phyloP scores from a whole-genome alignment of 106 monocot genomes.

The Amphibolis antarctica region DNA sequence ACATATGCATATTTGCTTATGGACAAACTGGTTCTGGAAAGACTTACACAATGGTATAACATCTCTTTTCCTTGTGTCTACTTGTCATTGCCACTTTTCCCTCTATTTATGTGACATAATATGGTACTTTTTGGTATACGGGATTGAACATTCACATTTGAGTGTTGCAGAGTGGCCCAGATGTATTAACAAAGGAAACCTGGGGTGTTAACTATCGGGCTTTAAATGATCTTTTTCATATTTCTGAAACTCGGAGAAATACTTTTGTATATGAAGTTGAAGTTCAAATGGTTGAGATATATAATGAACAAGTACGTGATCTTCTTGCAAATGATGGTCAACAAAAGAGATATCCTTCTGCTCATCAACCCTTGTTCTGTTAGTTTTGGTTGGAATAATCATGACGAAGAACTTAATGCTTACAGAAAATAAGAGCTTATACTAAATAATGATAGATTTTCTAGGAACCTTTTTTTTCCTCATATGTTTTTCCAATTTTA shows the following conservation, averaged over 20 bases:
- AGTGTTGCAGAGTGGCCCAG: slow-evolving; percentile 42
- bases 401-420: too few species aligned
- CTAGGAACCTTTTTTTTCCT: too few species aligned
- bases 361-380: neutral
- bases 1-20: slow-evolving; percentile 79
- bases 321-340: slow-evolving; percentile 46
- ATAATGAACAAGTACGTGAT: slow-evolving; percentile 77
- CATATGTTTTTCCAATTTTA: too few species aligned
- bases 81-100: neutral
- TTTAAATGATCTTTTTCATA: slow-evolving; percentile 65
- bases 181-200: slow-evolving; percentile 34
- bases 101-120: neutral
- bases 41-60: slow-evolving; percentile 73
- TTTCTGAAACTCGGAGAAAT: slow-evolving; percentile 35
- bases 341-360: slow-evolving; percentile 75
- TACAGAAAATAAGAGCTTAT: too few species aligned
- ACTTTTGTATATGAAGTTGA: slow-evolving; percentile 42
- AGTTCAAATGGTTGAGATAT: slow-evolving; percentile 85
- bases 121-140: neutral
- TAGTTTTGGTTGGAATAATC: neutral
- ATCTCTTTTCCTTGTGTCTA: neutral
- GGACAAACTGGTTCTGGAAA: slow-evolving; percentile 95
- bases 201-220: slow-evolving; percentile 79
- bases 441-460: too few species aligned
- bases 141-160: too few species aligned